A percentile compares a stretch with the other conserved stretches of the same genome.
Conservation (phyloP, 1,284 basidiomycete genomes). For the Cystobasidiaceae sp. region DNA sequence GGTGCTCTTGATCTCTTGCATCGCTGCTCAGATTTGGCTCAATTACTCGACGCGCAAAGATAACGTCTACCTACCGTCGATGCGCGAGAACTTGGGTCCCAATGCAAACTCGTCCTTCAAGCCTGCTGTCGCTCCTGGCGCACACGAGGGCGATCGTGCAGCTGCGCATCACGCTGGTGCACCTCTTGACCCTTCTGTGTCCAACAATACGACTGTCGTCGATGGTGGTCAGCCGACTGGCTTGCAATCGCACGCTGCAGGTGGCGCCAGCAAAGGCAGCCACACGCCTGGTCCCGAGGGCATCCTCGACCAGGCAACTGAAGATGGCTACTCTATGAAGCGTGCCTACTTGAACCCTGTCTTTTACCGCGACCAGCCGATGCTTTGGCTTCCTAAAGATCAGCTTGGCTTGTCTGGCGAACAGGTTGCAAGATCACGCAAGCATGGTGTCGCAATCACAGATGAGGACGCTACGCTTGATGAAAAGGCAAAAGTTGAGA, state of each 20-base stretch:
- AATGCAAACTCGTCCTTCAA: not conserved
- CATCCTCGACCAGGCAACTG: no score
- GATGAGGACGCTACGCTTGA: slow-evolving; percentile 23
- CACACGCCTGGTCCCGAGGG: no score
- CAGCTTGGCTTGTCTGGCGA: slow-evolving; percentile 11
- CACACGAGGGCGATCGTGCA: no score
- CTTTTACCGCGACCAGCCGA: slow-evolving; percentile 18
- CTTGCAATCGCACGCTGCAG: no score
- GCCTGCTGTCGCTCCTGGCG: no score
- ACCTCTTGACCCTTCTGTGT: not conserved
- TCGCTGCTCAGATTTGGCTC: slow-evolving; percentile 44
- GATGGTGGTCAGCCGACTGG: not conserved
- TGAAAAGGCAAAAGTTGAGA: slow-evolving; percentile 12
- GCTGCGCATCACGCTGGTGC: no score
- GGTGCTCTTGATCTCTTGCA: slow-evolving; percentile 69
- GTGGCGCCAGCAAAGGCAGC: not conserved
- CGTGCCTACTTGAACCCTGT: not conserved
- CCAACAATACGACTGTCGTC: not conserved
- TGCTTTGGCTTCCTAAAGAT: slow-evolving; percentile 20
- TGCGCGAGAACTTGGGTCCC: not conserved
- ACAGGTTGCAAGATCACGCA: not conserved
- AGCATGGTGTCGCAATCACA: slow-evolving; percentile 12
- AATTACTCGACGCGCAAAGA: slow-evolving; percentile 14
- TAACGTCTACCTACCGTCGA: slow-evolving; percentile 9
- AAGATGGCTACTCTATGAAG: slow-evolving; percentile 1